Evolutionary conservation across 2,329 filamentous ascomycete species (phyloP), one percentile per base, ranked within the genome.

Genomic region (Pleoardoris graminearum): DNA sequence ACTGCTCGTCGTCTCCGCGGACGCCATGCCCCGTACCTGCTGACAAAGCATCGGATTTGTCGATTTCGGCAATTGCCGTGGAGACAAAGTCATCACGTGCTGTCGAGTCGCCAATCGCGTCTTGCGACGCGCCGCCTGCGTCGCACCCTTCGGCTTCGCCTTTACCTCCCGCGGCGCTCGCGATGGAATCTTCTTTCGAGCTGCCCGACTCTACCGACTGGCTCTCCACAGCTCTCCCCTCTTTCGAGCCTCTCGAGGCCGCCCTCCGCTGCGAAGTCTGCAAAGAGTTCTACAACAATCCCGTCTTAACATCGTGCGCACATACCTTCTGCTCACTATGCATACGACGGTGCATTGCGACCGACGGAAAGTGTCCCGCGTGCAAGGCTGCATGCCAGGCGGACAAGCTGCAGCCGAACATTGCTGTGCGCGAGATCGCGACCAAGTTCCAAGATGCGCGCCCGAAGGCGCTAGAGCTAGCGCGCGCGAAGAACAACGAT

Each of bases 301-400:
- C 94, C 0, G 94, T 99, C 84, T 87, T 97, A 57, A 99, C 94
- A 0, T 89, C 90, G 1, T 99, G 94, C 76, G 89, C 85, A 48
- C 94, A 99, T 71, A 97, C 94, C 0, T 99, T 99, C 69, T 99
- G 94, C 79, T 97, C 93, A 6, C 78, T 96, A 48, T 99, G 94
- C 73, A 97, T 99, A 70, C 88, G 94, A 25, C 83, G 92, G 57
- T 91, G 89, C 55, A 81, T 99, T 0, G 87, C 87, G 2, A 82
- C 84, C 27, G 91, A 97, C 60, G 89, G 91, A 7, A 91, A 89
- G 73, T 99, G 94, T 65, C 94, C 94, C 0, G 80, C 90, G 1
- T 99, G 94, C 74, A 86, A 91, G 46, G 78, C 84, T 5, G 74
- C 79, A 0, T 90, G 96, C 61, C 91, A 97, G 70, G 91, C 93